A percentile compares a stretch with the other conserved stretches of the same genome.
Evolutionary conservation across 2,329 filamentous ascomycete genomes (phyloP).

Genomic region (Diplodia sapinea): DNA sequence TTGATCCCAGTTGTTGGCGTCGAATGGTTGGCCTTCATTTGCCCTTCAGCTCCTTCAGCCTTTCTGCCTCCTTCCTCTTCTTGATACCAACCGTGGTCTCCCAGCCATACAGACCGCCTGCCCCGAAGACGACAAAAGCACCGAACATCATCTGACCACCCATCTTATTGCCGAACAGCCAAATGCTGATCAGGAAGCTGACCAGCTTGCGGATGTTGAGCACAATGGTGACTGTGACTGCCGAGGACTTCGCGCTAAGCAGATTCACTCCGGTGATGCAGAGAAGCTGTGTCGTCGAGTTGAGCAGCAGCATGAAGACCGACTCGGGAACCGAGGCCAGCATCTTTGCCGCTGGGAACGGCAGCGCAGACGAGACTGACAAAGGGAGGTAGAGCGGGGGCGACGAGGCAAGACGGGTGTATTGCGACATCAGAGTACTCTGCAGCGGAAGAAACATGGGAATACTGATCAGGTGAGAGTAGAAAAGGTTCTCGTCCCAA

Average conservation of each 20-base stretch:
- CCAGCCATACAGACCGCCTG: constrained; percentile 88
- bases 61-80: constrained; percentile 40
- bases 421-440: constrained; percentile 69
- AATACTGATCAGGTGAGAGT: constrained; percentile 77
- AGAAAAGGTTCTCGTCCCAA: constrained; percentile 97
- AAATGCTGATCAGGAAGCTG: constrained; percentile 88
- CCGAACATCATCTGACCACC: constrained; percentile 78
- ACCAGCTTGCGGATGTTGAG: constrained; percentile 94
- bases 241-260: constrained; percentile 85
- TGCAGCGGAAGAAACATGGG: constrained; percentile 77
- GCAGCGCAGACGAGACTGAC: constrained; percentile 41
- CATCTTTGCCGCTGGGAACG: constrained; percentile 39
- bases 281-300: constrained; percentile 88
- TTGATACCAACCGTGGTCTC: constrained; percentile 62
- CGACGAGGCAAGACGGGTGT: constrained; percentile 67
- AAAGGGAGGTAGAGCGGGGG: constrained; percentile 59
- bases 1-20: neutral
- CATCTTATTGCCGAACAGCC: constrained; percentile 88
- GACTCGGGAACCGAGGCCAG: constrained; percentile 64
- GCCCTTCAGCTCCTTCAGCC: constrained; percentile 24
- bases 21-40: constrained; percentile 2
- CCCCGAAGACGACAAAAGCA: constrained; percentile 84
- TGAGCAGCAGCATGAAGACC: constrained; percentile 72
- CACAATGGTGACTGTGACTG: constrained; percentile 94
- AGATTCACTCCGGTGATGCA: constrained; percentile 97